Percentiles rank a stretch among this genome's conserved stretches.
phyloP scores from a whole-genome alignment of 2,329 filamentous ascomycete genomes.

The Drechslerella stenobrocha region DNA sequence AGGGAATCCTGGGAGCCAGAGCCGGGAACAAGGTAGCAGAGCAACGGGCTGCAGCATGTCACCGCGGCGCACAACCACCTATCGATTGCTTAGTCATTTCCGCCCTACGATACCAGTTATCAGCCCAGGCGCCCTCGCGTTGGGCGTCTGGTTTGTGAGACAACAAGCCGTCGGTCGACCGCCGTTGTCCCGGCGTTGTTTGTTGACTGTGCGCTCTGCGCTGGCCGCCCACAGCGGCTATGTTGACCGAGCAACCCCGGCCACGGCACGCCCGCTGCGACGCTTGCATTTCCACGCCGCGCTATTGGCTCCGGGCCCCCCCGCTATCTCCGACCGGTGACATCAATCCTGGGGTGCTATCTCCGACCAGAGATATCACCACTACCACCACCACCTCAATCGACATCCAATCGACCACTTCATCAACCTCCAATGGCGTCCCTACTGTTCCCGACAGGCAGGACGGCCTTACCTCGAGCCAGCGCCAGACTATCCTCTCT shows the following conservation, averaged over 20 bases:
- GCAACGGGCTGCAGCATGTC: too few relatives aligned
- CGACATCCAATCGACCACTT: background rate
- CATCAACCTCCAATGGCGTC: background rate
- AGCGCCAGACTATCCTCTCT: constrained; percentile 11
- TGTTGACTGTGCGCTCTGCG: constrained; percentile 28
- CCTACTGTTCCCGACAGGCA: constrained; percentile 13
- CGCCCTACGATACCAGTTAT: too few relatives aligned
- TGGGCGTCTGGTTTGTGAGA: too few relatives aligned
- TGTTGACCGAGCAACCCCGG: constrained; percentile 42
- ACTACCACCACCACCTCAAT: background rate
- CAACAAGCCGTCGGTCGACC: too few relatives aligned
- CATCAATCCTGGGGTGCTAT: constrained; percentile 40
- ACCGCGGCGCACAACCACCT: too few relatives aligned
- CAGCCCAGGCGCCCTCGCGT: constrained; percentile 1
- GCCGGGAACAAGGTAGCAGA: too few relatives aligned
- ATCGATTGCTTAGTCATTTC: too few relatives aligned
- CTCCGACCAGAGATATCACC: constrained; percentile 7
- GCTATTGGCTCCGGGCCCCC: background rate
- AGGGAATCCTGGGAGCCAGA: too few relatives aligned
- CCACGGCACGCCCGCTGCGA: background rate
- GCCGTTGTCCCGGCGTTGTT: constrained; percentile 37
- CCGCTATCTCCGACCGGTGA: constrained; percentile 24
- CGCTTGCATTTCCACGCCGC: constrained; percentile 17
- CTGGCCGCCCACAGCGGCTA: constrained; percentile 22
- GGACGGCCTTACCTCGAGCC: constrained; percentile 15